Evolutionary conservation across 1,139 yeast species (phyloP), one percentile per base, ranked within the genome.

Genomic region (Zygoascus sp.): DNA sequence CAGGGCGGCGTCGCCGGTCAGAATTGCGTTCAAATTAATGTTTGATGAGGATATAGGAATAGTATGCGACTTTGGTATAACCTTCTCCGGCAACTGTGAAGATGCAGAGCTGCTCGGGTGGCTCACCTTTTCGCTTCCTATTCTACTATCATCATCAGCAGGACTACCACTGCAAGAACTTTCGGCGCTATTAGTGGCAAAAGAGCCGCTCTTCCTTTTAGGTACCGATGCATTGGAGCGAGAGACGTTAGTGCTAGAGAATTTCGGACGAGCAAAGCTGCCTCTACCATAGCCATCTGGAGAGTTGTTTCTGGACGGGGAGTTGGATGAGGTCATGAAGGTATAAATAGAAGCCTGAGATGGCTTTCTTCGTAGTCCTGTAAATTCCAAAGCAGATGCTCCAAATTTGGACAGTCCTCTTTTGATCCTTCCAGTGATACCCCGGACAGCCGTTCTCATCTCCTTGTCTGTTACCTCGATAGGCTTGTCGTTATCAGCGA

Each of bases 401-500:
- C 67, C 65, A 15, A 64, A 47, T 47, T 74, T 74, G 1, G 81
- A 71, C 19, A 85, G 66, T 32, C 84, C 78, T 51, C 77, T 76
- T 53, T 74, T 78, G 39, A 88, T 74, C 51, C 82, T 73, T 40
- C 79, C 75, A 5, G 92, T 92, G 45, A 86, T 73, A 9, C 96
- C 96, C 35, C 81, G 76, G 2, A 88, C 88, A 0, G 96, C 96
- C 53, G 78, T 77, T 53, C 81, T 76, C 13, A 85, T 76, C 54
- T 87, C 95, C 52, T 80, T 82, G 42, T 73, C 75, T 8, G 83
- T 73, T n/a, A 83, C 83, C 40, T 76, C 75, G 43, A 82, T 79
- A 47, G 72, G 72, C 61, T 66, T 57, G 52, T 60, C 58, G 52
- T 47, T 58, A 52, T 60, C 63, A 50, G 53, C 60, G 45, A 49